Conservation (phyloP, 2,329 filamentous ascomycete genomes). For the Pyrenophora seminiperda region DNA sequence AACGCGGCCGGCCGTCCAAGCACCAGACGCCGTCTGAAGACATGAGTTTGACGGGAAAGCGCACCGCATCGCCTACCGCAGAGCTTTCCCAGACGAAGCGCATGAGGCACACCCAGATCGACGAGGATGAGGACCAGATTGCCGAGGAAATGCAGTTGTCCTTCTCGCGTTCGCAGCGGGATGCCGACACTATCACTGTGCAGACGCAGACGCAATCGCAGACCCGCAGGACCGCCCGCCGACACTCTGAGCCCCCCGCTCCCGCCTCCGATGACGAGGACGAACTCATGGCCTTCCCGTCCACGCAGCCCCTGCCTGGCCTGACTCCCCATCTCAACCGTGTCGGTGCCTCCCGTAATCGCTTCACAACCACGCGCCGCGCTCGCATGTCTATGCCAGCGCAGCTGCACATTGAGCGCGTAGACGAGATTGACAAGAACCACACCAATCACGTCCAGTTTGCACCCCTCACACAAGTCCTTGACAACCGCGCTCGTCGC, state of each 20-base stretch:
- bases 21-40: conserved; percentile 29
- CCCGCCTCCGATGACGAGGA: conserved; percentile 23
- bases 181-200: conserved; percentile 21
- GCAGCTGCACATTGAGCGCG: conserved; percentile 33
- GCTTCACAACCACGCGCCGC: conserved; percentile 34
- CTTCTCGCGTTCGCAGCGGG: conserved; percentile 31
- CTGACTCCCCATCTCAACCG: conserved; percentile 43
- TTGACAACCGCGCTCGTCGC: conserved; percentile 43
- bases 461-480: conserved; percentile 40
- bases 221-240: conserved; percentile 33
- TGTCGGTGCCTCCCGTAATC: conserved; percentile 31
- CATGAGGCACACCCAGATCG: conserved; percentile 38
- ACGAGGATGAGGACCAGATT: conserved; percentile 40
- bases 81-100: conserved; percentile 40
- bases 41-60: conserved; percentile 30
- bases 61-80: conserved; percentile 34
- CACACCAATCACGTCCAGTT: conserved; percentile 40
- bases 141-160: conserved; percentile 41
- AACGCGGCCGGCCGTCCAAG: conserved; percentile 38
- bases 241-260: conserved; percentile 44
- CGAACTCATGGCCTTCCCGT: conserved; percentile 23
- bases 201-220: conserved; percentile 17
- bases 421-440: conserved; percentile 31
- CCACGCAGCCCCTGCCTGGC: conserved; percentile 36
- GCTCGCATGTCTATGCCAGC: conserved; percentile 46